Base-by-base conservation (phyloP, 1,139 yeast genomes). In the Kodamaea sp. region DNA sequence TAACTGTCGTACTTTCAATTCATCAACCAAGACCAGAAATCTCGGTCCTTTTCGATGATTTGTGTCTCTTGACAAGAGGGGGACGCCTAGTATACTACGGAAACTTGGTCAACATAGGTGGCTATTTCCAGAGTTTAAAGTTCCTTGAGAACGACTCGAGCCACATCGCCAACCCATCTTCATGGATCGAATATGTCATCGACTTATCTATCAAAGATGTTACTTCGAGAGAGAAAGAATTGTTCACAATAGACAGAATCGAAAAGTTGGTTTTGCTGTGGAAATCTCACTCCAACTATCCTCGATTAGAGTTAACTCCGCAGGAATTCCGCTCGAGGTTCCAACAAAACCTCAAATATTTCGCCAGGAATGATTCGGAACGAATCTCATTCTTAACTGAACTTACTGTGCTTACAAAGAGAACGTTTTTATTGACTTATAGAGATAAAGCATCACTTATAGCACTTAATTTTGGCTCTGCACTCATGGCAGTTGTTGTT, bases 11-110 rank as follows among this genome's bases (percentile, higher is more conserved):
- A 4, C 63, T 86, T 59, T 81, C 90, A 24, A 83, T 87, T 29
- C 96, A 87, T 54, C 96, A 88, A 53, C 96, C 96, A 1, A 63
- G 95, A 35, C 77, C 86, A 0, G 95, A 87, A 52, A 84, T 87
- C 28, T 63, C 79, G 11, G 53, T 58, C 26, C 57, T 85, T 27
- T 83, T 88, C 48, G 95, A 88, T 54, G 70, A 76, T 31, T 66
- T 87, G 4, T 75, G 90, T 37, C 70, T 88, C n/a, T 59, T 88
- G 24, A 77, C 95, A 0, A 66, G 76, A 34, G 88, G 83, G 7
- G 87, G 92, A 2, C 65, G 78, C 22, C 56, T 77, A 30, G 77
- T 83, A 4, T 83, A 73, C 52, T 73, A 69, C 41, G 95, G 92
- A 1, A 53, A 64, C 14, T 64, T 78, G 31, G 43, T 45, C 1